Percentiles rank a stretch among this genome's conserved stretches.
These are phyloP conservation scores for Colletotrichum limetticola DNA, from an alignment of 2,329 filamentous ascomycete genomes.

Conservation along the genomic window DNA sequence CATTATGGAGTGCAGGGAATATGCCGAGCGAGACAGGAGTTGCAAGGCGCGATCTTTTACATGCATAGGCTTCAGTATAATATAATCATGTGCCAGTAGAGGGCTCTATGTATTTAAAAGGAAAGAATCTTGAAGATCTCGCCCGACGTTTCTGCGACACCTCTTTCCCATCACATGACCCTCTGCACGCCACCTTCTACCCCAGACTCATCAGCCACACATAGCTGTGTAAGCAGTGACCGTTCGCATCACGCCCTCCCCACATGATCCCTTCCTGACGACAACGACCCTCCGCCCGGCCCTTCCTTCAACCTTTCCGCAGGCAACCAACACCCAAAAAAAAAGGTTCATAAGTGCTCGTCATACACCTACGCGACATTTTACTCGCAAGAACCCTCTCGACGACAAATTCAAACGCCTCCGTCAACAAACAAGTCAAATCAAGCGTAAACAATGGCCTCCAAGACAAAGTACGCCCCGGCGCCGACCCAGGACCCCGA, in stretches of 20 bases:
- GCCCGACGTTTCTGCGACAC: not conserved
- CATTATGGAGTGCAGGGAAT: not conserved
- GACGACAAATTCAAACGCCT: not conserved
- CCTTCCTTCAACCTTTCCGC: not conserved
- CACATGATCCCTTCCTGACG: constrained; percentile 32
- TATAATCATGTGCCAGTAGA: not conserved
- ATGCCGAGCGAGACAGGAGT: not conserved
- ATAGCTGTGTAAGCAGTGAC: not conserved
- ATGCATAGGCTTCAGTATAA: rapidly evolving
- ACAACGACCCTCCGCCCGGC: constrained; percentile 14
- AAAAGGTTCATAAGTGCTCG: constrained; percentile 8
- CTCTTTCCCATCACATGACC: constrained; percentile 16
- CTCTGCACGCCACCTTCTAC: constrained; percentile 20
- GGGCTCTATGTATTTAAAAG: not conserved
- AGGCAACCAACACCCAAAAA: constrained; percentile 23
- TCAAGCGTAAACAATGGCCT: constrained; percentile 65
- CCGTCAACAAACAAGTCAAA: not conserved
- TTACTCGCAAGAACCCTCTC: not conserved
- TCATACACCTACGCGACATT: not conserved
- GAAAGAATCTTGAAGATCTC: constrained; percentile 6
- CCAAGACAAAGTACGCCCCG: constrained; percentile 83
- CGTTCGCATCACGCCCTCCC: constrained; percentile 26
- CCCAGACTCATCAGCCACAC: constrained; percentile 19
- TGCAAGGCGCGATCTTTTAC: not conserved
- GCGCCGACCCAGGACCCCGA: constrained; percentile 90